phyloP scores from a whole-genome alignment of 2,329 filamentous ascomycete genomes.

The Leptographium galeiforme region DNA sequence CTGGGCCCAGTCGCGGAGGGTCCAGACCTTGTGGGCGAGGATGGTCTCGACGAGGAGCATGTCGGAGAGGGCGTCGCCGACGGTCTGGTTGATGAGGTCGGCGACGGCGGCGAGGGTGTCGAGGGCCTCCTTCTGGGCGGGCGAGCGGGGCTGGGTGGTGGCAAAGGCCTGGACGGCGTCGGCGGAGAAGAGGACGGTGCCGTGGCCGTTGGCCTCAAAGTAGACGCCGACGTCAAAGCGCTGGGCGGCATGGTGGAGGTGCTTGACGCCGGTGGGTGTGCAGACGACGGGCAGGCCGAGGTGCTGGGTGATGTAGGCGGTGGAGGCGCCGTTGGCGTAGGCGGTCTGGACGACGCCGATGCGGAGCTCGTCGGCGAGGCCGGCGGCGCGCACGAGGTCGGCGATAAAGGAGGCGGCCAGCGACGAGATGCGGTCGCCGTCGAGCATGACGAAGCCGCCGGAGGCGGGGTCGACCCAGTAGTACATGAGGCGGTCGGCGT shows the following conservation, averaged over 20 bases:
- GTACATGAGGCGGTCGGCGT: conserved; percentile 91
- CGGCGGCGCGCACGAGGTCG: conserved; percentile 69
- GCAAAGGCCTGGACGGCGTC: conserved; percentile 68
- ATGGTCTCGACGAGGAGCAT: conserved; percentile 94
- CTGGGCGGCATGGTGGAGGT: conserved; percentile 90
- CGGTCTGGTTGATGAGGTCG: conserved; percentile 94
- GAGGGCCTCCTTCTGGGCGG: conserved; percentile 79
- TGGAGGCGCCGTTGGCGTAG: conserved; percentile 92
- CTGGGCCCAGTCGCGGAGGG: conserved; percentile 75
- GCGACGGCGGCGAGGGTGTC: conserved; percentile 72
- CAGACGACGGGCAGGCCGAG: conserved; percentile 82
- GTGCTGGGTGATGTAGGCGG: conserved; percentile 78
- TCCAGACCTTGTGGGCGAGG: conserved; percentile 88
- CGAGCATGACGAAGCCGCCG: conserved; percentile 77
- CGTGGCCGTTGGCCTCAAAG: conserved; percentile 97
- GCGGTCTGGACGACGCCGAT: conserved; percentile 95
- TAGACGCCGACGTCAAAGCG: conserved; percentile 95
- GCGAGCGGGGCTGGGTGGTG: conserved; percentile 72
- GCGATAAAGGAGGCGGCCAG: conserved; percentile 90
- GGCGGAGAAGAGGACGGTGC: conserved; percentile 86
- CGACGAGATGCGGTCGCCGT: conserved; percentile 93
- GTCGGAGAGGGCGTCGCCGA: conserved; percentile 90
- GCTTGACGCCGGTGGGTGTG: conserved; percentile 92
- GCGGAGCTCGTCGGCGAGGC: conserved; percentile 65
- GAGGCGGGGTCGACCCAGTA: conserved; percentile 78